Evolutionary conservation across 148 eudicot genomes (phyloP), one percentile per base, ranked within the genome.

Genomic region (Vaccinium vitisidaea): DNA sequence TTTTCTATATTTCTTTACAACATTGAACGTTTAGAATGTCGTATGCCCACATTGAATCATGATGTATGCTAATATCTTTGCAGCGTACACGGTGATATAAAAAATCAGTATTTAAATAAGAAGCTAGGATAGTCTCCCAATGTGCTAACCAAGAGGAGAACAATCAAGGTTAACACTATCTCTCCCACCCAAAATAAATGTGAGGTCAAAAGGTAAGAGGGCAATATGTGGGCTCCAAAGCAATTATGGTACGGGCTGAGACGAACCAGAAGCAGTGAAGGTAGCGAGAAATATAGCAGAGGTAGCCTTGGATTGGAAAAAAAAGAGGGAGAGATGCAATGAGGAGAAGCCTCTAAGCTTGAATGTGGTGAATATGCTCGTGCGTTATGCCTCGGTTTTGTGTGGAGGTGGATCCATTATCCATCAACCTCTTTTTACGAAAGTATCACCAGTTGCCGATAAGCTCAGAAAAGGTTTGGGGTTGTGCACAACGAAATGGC

Each of bases 361-460:
- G 75, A 14, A 70, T 14, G 19, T 30, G 75, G 46, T 70, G 7
- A 70, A 70, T 70, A 70, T 5, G 3, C 12, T 69, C 12, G 39
- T 27, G 25, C 18, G 16, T 27, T 69, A 70, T 70, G 46, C 46
- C 4, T 70, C 70, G 9, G 30, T 23, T 9, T 6, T 65, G 75
- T 30, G 75, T 70, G 75, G 63, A 67, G 46, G 75, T 70, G 75
- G 75, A 70, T 70, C 75, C 75, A 25, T 70, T 39, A 69, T 69
- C 36, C 36, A 69, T 1, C 36, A 14, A 25, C 74, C 36, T 69
- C 30, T 27, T 69, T 12, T 25, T 25, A 69, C 4, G 74, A 11
- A 70, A 14, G 75, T 13, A 32, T 27, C 75, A 63, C 70, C 30
- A 63, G 23, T 63, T 63, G 70, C 23, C 27, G 16, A 58, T 58